Evolutionary conservation across 345 rosid genomes (phyloP), one percentile per base, ranked within the genome.

Genomic region (Camelina neglecta): DNA sequence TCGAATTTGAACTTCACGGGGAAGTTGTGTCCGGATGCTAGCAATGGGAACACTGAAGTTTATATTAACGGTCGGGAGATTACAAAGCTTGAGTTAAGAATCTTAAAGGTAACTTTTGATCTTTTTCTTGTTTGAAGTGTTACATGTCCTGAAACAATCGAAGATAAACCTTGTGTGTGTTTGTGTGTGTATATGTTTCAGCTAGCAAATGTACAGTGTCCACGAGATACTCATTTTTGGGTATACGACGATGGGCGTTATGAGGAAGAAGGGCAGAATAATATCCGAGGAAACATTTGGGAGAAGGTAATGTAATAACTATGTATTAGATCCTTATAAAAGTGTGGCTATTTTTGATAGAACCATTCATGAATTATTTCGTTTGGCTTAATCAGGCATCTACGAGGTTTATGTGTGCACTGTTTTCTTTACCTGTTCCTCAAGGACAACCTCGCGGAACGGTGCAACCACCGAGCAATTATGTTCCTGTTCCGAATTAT

Each of bases 261-360:
- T 62, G 95, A 93, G 82, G 97, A 90, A 79, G 97, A 93, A 87
- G 98, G 97, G 57, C 98, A 93, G 73, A 93, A 93, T 77, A 93
- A 90, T 81, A 93, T 89, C 54, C 87, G 85, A 73, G 98, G 95
- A 71, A 89, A 89, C 74, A 90, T 93, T 74, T 93, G 98, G 98
- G 91, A 82, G 80, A 93, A 90, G 97, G 96, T 90, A 41, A 58
- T 36, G 23, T 42, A 41, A 23, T 24, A 57, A 57, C 4, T 48
- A 18, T 26, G 49, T 13, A 16, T 42, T 1, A 55, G 38, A 58
- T 79, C 29, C 50, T 47, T 60, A 16, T 15, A 26, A 20, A 16
- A 3, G 6, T 60, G 11, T 49, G 23, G 41, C 51, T 59, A 5
- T 42, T 61, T 31, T 62, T 51, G 16, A 38, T n/a, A 55, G 53